Percentiles rank a stretch among this genome's conserved stretches.
Evolutionary conservation across 1,284 basidiomycete genomes (phyloP).

Genomic region (Apiotrichum akiyoshidainum): DNA sequence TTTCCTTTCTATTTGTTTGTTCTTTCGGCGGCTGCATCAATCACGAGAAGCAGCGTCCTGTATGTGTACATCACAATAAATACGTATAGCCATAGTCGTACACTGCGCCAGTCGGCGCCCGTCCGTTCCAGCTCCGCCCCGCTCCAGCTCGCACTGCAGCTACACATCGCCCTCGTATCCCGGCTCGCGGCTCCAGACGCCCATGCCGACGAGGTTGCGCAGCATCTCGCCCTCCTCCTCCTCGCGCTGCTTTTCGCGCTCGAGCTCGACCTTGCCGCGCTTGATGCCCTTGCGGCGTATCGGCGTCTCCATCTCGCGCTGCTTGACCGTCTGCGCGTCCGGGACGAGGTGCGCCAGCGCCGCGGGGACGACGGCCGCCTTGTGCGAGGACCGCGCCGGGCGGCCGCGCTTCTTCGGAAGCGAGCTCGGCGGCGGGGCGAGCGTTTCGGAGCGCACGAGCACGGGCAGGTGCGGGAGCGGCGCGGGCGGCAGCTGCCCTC

Average conservation of each 20-base stretch:
- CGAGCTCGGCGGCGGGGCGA: slow-evolving; percentile 11
- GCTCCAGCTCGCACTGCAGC: background rate
- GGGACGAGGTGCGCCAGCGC: slow-evolving; percentile 23
- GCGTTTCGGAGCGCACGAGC: background rate
- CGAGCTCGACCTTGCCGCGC: slow-evolving; percentile 24
- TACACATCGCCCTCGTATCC: background rate
- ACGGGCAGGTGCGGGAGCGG: slow-evolving; percentile 17
- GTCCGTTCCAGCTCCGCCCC: no score
- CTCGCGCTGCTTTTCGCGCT: slow-evolving; percentile 22
- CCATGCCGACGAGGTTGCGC: slow-evolving; percentile 21
- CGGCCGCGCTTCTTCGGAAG: slow-evolving; percentile 26
- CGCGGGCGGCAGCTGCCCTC: slow-evolving; percentile 19
- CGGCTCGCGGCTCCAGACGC: slow-evolving; percentile 12
- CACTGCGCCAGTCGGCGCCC: no score
- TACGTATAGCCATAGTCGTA: no score
- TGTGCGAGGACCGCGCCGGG: slow-evolving; percentile 16
- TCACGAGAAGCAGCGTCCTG: no score
- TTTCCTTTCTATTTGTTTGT: no score
- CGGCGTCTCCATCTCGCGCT: slow-evolving; percentile 18
- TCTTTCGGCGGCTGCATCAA: no score
- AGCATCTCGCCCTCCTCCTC: slow-evolving; percentile 27
- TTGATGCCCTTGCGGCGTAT: slow-evolving; percentile 29
- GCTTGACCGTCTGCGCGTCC: slow-evolving; percentile 11
- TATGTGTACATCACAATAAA: no score
- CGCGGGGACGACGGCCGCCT: slow-evolving; percentile 17